These are phyloP conservation scores for Leishmania braziliensis DNA, from an alignment of 208 protist genomes.

Conservation along the genomic window DNA sequence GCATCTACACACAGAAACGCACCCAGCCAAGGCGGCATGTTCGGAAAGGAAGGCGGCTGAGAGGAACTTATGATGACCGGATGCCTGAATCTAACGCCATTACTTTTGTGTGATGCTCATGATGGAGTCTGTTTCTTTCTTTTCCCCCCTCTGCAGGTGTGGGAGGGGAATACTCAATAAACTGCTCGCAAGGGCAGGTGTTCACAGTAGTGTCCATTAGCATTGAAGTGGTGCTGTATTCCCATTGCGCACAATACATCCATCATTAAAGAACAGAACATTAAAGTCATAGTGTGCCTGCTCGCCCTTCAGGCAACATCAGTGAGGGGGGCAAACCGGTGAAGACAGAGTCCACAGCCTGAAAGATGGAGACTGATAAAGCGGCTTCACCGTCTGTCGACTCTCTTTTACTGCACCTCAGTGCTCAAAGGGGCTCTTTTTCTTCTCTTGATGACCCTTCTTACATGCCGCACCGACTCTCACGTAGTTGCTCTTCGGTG, in stretches of 20 bases:
- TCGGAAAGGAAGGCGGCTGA: neutral
- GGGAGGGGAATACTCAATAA: neutral
- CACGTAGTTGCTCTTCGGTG: neutral
- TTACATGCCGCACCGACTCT: neutral
- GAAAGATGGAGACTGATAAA: neutral
- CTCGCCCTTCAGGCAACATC: neutral
- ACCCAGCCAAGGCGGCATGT: neutral
- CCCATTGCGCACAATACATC: neutral
- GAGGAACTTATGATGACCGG: neutral
- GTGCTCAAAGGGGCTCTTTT: neutral
- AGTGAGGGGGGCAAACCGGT: neutral
- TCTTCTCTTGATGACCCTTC: neutral
- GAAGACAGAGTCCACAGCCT: neutral
- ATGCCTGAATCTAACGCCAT: neutral
- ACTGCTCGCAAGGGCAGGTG: neutral
- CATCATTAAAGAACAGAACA: neutral
- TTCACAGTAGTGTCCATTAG: neutral
- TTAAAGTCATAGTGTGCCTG: neutral
- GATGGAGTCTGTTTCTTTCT: neutral
- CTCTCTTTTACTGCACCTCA: neutral
- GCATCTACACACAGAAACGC: conserved; percentile 22
- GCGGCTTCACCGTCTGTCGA: neutral
- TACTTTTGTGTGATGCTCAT: neutral
- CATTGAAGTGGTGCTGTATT: neutral
- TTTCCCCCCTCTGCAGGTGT: neutral